Base-by-base conservation (phyloP, 2,329 filamentous ascomycete species). In the Dendryphion nanum region DNA sequence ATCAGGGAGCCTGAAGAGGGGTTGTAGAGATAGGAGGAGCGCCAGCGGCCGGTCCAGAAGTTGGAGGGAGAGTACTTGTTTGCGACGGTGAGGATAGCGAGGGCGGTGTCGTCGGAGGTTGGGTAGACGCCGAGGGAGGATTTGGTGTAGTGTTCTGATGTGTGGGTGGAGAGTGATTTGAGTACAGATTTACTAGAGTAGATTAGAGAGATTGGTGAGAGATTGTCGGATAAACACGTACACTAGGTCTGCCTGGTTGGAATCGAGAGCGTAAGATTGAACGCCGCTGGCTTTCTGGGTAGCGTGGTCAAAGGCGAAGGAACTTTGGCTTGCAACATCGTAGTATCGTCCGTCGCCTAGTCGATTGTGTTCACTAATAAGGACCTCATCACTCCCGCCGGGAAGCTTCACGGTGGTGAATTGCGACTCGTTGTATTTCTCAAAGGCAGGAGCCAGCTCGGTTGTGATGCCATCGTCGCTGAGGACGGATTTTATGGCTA, bases 21-120 rank as follows among this genome's bases (percentile, higher is more conserved):
- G 46, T 83, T 77, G 67, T 86, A 85, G 55, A 85, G 78, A 73
- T 97, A 97, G 37, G 85, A 77, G 33, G 88, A 90, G 58, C 93
- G 86, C 88, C 93, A 98, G 47, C 93, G 89, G 46, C 93, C 93
- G 70, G 96, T 97, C 88, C 93, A 97, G 77, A 89, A 98, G 76
- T 98, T 98, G 65, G 90, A 89, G 6, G 94, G 93, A 57, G 87
- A 95, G 74, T 97, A 97, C 69, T 96, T 96, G 75, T 93, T 96
- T 40, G 90, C 87, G 33, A 95, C 90, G 35, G 95, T 81, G 38
- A 95, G 69, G 48, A 96, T 75, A 33, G 89, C 88, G 43, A 97
- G 69, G 54, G 83, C 81, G 18, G 79, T 78, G 64, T 91, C 86
- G 48, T 84, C 75, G 53, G 88, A 80, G 51, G 81, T 82, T 8